Percentiles rank a stretch among this genome's conserved stretches.
These are phyloP conservation scores for Nicotiana tabacum DNA, from an alignment of 257 asterid genomes.

Conservation along the genomic window DNA sequence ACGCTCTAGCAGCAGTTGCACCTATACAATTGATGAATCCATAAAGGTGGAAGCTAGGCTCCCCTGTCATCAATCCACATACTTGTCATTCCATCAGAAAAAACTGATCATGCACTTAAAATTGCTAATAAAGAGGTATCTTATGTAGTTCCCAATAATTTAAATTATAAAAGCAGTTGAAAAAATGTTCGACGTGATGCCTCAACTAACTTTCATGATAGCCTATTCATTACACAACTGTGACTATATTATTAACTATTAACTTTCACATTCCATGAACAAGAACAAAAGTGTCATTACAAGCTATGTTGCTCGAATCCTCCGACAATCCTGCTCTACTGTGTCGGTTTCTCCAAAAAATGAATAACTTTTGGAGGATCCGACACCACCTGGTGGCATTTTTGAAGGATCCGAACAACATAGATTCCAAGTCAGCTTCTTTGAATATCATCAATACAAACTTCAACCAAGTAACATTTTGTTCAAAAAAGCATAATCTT, in stretches of 20 bases:
- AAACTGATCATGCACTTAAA: neutral
- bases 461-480: neutral
- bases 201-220: neutral
- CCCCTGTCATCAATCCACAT: slow-evolving; percentile 58
- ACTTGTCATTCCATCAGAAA: neutral
- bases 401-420: no score
- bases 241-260: neutral
- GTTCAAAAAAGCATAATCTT: neutral
- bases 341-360: no score
- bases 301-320: no score
- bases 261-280: neutral
- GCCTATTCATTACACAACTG: neutral
- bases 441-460: neutral
- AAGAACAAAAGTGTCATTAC: neutral
- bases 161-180: neutral
- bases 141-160: neutral
- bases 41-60: slow-evolving; percentile 82
- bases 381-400: no score
- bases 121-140: neutral
- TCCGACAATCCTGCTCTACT: no score
- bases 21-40: slow-evolving; percentile 90
- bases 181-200: neutral
- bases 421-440: neutral
- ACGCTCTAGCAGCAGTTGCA: slow-evolving; percentile 98
- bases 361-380: no score